These are phyloP conservation scores for Oropetium thomaeum DNA, from an alignment of 176 grass and related monocot species.

Conservation along the genomic window DNA sequence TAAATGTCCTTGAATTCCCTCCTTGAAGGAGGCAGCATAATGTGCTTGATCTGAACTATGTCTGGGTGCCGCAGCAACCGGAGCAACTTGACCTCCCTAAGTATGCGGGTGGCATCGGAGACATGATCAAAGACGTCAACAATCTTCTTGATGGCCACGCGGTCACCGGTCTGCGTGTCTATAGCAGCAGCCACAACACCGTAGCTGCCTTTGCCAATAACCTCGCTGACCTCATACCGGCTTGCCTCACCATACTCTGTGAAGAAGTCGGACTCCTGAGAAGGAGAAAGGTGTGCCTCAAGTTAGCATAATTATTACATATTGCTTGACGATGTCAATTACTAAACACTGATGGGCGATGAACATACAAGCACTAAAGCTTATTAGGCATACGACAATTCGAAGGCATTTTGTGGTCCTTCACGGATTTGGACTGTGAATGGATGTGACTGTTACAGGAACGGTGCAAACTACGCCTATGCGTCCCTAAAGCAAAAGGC, in stretches of 20 bases:
- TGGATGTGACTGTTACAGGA: background rate
- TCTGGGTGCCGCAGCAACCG: conserved; percentile 71
- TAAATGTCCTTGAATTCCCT: conserved; percentile 91
- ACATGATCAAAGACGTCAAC: conserved; percentile 89
- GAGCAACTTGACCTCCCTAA: conserved; percentile 88
- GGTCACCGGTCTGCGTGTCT: conserved; percentile 76
- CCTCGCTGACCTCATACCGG: conserved; percentile 77
- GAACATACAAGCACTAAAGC: background rate
- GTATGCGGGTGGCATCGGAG: conserved; percentile 84
- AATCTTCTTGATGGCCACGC: conserved; percentile 91
- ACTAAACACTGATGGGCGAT: background rate
- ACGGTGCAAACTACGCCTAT: background rate
- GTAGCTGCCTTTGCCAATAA: conserved; percentile 87
- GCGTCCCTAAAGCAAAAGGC: background rate
- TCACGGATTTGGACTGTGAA: background rate
- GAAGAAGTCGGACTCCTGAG: conserved; percentile 77
- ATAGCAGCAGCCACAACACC: conserved; percentile 79
- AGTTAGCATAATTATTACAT: background rate
- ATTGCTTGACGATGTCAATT: background rate
- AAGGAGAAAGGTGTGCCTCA: background rate
- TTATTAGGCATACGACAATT: background rate
- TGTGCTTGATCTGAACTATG: conserved; percentile 88
- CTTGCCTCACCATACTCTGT: conserved; percentile 79
- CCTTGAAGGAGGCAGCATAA: conserved; percentile 83
- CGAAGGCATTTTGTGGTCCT: background rate